Base-by-base conservation (phyloP, 176 grass and related monocot species). In the Musa schizocarpa region DNA sequence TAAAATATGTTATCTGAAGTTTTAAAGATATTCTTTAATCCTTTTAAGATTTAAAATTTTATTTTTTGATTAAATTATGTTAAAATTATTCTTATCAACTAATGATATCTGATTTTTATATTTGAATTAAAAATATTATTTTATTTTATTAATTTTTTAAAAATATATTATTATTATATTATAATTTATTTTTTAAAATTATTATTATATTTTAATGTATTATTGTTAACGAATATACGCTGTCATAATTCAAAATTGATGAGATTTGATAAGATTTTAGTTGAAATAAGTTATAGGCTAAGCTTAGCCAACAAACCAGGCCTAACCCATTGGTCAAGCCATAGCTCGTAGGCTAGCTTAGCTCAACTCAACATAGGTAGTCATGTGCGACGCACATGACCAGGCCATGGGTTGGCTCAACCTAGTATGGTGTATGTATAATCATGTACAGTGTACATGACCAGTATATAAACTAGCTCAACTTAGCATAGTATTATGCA, bases 341-440 rank as follows among this genome's bases (percentile, higher is more conserved):
- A 0, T 27, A 27, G 26, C 0, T 27, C 3, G 0, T 5, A 34
- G 34, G 34, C 0, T 5, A 34, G 3, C 34, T 5, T 34, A 34
- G 0, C 29, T 2, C 0, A 29, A 3, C 29, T 2, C 29, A 29
- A 29, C 2, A 29, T 29, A 0, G 29, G 2, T 3, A 29, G 0
- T 29, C 29, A 34, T 5, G 3, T 5, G 34, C 0, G 4, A 34
- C 3, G 0, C 34, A 34, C 4, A 34, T 34, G 34, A 34, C 3
- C 0, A 5, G 34, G 3, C 0, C 3, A 4, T 5, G 34, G 0
- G 34, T 0, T 34, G 4, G 0, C 3, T 3, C 3, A 34, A 34
- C 34, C 34, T 34, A 5, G 0, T 34, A 0, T 29, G 2, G 29
- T 29, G 2, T 2, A 29, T 29, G 2, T 0, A 29, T 3, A 34